Evolutionary conservation across 768 basidiomycete genomes (phyloP).

Genomic region (Tulasnella sp.): DNA sequence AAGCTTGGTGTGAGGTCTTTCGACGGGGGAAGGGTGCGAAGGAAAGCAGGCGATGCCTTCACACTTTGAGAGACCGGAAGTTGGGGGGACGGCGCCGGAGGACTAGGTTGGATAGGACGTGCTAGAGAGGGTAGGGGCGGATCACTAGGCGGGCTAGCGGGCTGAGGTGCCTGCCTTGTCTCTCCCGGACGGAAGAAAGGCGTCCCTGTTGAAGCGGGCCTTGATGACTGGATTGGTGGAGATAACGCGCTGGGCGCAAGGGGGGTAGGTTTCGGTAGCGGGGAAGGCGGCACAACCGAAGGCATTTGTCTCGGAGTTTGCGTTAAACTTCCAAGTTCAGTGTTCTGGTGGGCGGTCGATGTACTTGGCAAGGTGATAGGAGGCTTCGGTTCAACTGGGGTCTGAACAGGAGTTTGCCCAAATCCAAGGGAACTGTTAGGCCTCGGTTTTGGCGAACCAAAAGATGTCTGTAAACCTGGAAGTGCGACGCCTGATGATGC

Average conservation of each 20-base stretch:
- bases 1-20: conserved; percentile 78
- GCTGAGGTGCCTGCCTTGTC: neutral
- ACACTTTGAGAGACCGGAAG: conserved; percentile 33
- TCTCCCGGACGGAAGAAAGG: neutral
- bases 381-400: neutral
- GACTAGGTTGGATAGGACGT: conserved; percentile 40
- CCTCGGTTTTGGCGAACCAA: neutral
- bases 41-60: conserved; percentile 48
- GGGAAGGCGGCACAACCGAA: too few species aligned
- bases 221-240: neutral
- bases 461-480: neutral
- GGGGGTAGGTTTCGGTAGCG: neutral
- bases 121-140: conserved; percentile 33
- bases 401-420: neutral
- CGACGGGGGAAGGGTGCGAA: conserved; percentile 38
- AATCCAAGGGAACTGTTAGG: neutral
- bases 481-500: neutral
- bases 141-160: neutral
- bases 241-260: neutral
- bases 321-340: neutral
- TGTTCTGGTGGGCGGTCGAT: too few species aligned
- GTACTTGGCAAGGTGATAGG: neutral
- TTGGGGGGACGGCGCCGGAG: conserved; percentile 32
- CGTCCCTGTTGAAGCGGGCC: neutral
- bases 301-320: neutral